Evolutionary conservation across 176 grass and related monocot species (phyloP).

Genomic region (Eremochloa ophiuroides): DNA sequence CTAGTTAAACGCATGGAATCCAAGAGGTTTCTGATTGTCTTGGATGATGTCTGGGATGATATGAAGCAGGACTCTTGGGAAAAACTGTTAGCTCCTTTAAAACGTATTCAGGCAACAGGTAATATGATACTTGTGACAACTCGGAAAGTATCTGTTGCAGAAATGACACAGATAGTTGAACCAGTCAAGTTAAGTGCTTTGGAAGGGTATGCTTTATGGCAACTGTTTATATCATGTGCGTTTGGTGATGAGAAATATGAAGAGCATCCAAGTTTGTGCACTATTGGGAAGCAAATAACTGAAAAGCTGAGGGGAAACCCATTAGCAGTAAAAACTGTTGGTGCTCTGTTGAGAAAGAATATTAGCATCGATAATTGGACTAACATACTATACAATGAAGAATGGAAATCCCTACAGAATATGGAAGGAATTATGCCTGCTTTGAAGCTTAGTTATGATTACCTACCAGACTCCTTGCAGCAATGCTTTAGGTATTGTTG

Average conservation of each 20-base stretch:
- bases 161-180: neutral
- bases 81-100: conserved; percentile 14
- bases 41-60: conserved; percentile 19
- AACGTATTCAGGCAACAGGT: neutral
- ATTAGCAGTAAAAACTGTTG: conserved; percentile 29
- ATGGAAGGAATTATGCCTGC: conserved; percentile 12
- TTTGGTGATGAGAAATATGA: conserved; percentile 36
- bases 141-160: conserved; percentile 11
- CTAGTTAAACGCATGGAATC: neutral
- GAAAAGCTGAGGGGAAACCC: conserved; percentile 14
- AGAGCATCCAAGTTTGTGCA: neutral
- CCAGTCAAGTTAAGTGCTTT: conserved; percentile 3
- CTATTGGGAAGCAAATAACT: conserved; percentile 1
- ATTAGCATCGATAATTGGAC: conserved; percentile 15
- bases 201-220: neutral
- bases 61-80: neutral
- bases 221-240: conserved; percentile 28
- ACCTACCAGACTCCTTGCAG: neutral
- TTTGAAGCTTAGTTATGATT: conserved; percentile 31
- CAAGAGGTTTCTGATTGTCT: conserved; percentile 8
- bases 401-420: conserved; percentile 10
- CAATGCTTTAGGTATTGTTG: neutral
- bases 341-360: neutral
- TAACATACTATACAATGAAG: neutral
- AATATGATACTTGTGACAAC: conserved; percentile 7